Evolutionary conservation across 2,329 filamentous ascomycete species (phyloP).

Genomic region (Trichoderma endophyticum): DNA sequence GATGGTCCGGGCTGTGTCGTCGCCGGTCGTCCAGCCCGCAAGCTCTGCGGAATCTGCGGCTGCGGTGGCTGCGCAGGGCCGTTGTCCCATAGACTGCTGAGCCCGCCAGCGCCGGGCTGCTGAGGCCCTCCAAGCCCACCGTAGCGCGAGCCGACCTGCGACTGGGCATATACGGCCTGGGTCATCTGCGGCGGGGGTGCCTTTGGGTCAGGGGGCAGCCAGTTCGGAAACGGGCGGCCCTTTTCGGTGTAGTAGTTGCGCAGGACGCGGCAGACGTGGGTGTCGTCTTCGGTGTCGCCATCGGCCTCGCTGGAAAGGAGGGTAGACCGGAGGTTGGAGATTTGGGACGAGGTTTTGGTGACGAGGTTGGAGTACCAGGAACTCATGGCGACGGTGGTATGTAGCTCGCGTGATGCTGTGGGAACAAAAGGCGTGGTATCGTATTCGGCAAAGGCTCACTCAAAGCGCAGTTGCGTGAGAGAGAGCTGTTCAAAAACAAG

Average conservation of each 20-base stretch:
- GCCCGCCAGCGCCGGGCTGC: conserved; percentile 30
- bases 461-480: not conserved
- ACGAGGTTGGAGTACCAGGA: conserved; percentile 78
- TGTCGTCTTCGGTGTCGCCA: conserved; percentile 81
- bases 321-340: conserved; percentile 64
- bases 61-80: conserved; percentile 33
- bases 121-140: conserved; percentile 36
- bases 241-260: conserved; percentile 92
- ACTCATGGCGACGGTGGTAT: conserved; percentile 52
- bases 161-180: conserved; percentile 52
- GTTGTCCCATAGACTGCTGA: conserved; percentile 60
- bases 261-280: conserved; percentile 89
- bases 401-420: not conserved
- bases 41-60: conserved; percentile 40
- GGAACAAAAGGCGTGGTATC: not conserved
- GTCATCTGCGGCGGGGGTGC: conserved; percentile 55
- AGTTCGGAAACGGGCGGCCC: conserved; percentile 72
- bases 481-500: not conserved
- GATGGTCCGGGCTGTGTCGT: conserved; percentile 19
- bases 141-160: conserved; percentile 53
- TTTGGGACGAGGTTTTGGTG: conserved; percentile 62
- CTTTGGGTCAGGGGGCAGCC: conserved; percentile 90
- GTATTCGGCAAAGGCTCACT: not conserved
- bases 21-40: conserved; percentile 43
- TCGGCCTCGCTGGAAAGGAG: conserved; percentile 65